phyloP scores from a whole-genome alignment of 2,329 filamentous ascomycete species.

The Paraconiothyrium brasiliense region DNA sequence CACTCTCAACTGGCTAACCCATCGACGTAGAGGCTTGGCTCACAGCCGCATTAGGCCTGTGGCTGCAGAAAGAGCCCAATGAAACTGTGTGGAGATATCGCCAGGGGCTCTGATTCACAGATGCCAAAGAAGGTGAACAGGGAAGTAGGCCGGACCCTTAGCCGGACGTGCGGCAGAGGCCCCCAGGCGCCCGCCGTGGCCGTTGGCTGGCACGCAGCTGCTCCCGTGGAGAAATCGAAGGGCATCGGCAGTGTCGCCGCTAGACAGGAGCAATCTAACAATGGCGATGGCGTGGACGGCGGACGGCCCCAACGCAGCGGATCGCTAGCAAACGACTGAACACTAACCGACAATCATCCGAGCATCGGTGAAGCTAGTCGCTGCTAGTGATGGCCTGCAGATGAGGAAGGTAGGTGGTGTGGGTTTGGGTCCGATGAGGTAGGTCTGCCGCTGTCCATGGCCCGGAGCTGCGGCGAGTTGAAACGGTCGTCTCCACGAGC shows the following conservation, averaged over 20 bases:
- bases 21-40: conserved; percentile 46
- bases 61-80: conserved; percentile 34
- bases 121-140: conserved; percentile 36
- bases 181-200: conserved; percentile 37
- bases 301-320: conserved; percentile 35
- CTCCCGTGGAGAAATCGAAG: conserved; percentile 15
- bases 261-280: conserved; percentile 33
- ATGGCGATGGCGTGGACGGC: conserved; percentile 34
- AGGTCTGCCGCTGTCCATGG: conserved; percentile 21
- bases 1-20: conserved; percentile 44
- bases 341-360: conserved; percentile 39
- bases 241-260: conserved; percentile 31
- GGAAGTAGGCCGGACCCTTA: conserved; percentile 36
- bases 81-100: conserved; percentile 26
- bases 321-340: conserved; percentile 27
- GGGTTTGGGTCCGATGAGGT: conserved; percentile 13
- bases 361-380: conserved; percentile 10
- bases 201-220: conserved; percentile 35
- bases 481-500: conserved; percentile 11
- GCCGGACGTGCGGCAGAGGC: conserved; percentile 38
- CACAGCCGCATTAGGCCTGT: conserved; percentile 44
- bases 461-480: conserved; percentile 10
- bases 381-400: conserved; percentile 4
- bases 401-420: conserved; percentile 7
- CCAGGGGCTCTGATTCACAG: conserved; percentile 39